These are phyloP conservation scores for Thraustotheca clavata DNA, from an alignment of 352 stramenopile genomes.

Conservation along the genomic window DNA sequence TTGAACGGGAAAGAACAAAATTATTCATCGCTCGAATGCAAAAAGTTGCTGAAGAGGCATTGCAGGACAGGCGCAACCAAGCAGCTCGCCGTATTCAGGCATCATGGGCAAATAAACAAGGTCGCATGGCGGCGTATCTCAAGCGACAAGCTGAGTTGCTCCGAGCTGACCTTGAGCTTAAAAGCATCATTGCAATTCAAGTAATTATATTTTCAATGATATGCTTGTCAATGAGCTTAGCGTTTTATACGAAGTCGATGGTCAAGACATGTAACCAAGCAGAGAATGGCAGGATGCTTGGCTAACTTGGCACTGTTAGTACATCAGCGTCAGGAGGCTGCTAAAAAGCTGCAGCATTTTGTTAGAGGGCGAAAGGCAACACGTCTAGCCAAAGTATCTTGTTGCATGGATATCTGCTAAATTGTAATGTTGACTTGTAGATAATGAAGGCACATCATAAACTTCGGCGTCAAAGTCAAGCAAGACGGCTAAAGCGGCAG, in stretches of 20 bases:
- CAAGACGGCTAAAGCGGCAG: neutral
- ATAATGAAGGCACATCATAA: constrained; percentile 1
- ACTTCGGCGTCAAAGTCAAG: neutral
- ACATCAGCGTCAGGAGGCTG: neutral
- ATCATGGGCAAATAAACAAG: neutral
- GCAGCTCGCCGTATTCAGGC: constrained; percentile 8
- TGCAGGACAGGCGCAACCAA: neutral
- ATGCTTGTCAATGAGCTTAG: neutral
- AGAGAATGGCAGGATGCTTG: neutral
- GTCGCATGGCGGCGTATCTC: neutral
- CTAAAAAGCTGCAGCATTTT: neutral
- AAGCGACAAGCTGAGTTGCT: neutral
- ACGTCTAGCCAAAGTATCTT: constrained; percentile 1
- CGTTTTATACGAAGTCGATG: neutral
- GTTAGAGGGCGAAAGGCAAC: neutral
- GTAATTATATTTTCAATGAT: neutral
- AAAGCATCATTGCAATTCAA: neutral
- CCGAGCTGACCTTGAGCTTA: neutral
- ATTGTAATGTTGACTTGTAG: neutral
- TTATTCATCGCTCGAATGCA: constrained; percentile 7
- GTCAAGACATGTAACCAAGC: neutral
- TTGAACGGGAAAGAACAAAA: neutral
- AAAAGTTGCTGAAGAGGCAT: neutral
- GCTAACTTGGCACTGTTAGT: neutral
- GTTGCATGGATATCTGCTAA: neutral